Percentiles rank a stretch among this genome's conserved stretches.
phyloP scores from a whole-genome alignment of 108 stramenopile genomes.

The Licmophora abbreviata region DNA sequence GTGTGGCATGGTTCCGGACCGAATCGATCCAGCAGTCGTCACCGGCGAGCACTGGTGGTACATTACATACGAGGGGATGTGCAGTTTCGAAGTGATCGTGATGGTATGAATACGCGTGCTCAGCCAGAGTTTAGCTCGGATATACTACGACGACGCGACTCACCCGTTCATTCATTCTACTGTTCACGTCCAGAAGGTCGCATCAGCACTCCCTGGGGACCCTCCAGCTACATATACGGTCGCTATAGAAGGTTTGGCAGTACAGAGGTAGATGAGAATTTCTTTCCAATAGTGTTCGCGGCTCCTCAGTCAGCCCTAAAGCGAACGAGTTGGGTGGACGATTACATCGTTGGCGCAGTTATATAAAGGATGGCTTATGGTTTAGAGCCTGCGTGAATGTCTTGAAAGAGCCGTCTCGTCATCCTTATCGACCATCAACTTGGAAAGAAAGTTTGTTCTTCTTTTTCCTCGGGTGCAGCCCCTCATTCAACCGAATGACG shows the following conservation, averaged over 20 bases:
- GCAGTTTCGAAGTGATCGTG: not conserved
- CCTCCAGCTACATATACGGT: constrained; percentile 41
- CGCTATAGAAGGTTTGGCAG: constrained; percentile 19
- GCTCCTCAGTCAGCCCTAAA: not conserved
- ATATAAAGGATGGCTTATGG: too few relatives aligned
- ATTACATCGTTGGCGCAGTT: too few relatives aligned
- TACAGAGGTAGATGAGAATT: constrained; percentile 22
- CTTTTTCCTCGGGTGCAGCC: too few relatives aligned
- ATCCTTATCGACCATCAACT: too few relatives aligned
- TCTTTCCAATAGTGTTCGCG: constrained; percentile 28
- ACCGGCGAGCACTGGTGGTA: constrained; percentile 7
- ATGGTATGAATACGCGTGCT: not conserved
- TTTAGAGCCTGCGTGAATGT: too few relatives aligned
- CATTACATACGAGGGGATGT: constrained; percentile 9
- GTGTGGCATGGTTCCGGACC: constrained; percentile 12
- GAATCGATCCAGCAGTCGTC: not conserved
- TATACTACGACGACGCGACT: not conserved
- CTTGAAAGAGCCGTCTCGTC: too few relatives aligned
- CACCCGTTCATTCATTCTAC: not conserved
- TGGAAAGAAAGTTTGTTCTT: too few relatives aligned
- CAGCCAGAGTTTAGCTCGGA: too few relatives aligned
- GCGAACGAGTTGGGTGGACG: constrained; percentile 6
- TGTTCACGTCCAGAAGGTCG: not conserved
- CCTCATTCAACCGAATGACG: too few relatives aligned
- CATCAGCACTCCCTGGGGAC: not conserved